Conservation (phyloP, 805 yeast species). For the Kuraishia molischiana region DNA sequence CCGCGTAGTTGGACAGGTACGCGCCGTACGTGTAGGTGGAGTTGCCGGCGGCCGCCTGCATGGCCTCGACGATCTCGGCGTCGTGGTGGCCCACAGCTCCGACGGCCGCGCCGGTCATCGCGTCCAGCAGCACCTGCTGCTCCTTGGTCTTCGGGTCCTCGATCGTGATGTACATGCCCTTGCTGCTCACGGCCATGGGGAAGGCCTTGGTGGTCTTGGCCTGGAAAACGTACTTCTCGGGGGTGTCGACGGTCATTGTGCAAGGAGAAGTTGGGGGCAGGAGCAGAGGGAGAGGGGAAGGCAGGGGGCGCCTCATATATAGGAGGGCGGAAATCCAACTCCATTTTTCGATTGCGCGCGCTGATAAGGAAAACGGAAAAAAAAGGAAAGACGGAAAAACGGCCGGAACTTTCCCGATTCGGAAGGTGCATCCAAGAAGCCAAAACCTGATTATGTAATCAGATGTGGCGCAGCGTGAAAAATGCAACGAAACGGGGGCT, state of each 20-base stretch:
- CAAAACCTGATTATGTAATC: too few relatives aligned
- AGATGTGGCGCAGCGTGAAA: too few relatives aligned
- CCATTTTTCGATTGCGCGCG: too few relatives aligned
- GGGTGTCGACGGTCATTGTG: slow-evolving; percentile 17
- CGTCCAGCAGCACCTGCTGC: slow-evolving; percentile 26
- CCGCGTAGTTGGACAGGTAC: slow-evolving; percentile 24
- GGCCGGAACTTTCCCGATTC: too few relatives aligned
- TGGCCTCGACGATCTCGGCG: slow-evolving; percentile 26
- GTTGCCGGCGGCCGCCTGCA: slow-evolving; percentile 25
- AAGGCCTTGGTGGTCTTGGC: slow-evolving; percentile 25
- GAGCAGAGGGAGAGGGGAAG: too few relatives aligned
- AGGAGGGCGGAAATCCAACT: too few relatives aligned
- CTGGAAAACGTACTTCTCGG: slow-evolving; percentile 32
- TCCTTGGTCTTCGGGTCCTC: slow-evolving; percentile 31
- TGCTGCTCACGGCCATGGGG: slow-evolving; percentile 30
- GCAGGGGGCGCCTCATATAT: too few relatives aligned
- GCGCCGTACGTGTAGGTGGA: slow-evolving; percentile 27
- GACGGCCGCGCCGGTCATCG: slow-evolving; percentile 45
- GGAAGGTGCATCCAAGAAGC: too few relatives aligned
- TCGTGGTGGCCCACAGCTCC: slow-evolving; percentile 37
- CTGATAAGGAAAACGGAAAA: too few relatives aligned
- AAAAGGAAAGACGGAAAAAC: too few relatives aligned
- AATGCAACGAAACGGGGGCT: too few relatives aligned
- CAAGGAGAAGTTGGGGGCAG: too few relatives aligned
- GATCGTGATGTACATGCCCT: slow-evolving; percentile 30